These are phyloP conservation scores for Coemansia asiatica DNA, from an alignment of 192 early-diverging fungal genomes.

Conservation along the genomic window DNA sequence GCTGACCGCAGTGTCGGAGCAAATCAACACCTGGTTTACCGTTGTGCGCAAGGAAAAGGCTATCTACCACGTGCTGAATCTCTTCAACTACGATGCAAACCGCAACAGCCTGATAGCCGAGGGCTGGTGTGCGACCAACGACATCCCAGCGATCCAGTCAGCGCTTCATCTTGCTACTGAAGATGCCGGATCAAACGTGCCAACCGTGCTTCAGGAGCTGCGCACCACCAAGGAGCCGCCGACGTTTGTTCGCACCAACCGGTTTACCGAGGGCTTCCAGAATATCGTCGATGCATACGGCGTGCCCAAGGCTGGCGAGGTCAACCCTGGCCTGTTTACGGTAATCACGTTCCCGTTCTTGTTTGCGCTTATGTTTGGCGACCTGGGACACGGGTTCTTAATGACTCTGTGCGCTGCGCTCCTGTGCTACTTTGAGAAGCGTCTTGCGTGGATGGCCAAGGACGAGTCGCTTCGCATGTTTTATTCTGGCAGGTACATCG, in stretches of 20 bases:
- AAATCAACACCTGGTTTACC: slow-evolving; percentile 83
- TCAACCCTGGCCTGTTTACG: slow-evolving; percentile 98
- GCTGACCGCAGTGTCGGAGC: slow-evolving; percentile 81
- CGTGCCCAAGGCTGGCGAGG: slow-evolving; percentile 92
- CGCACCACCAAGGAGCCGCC: slow-evolving; percentile 86
- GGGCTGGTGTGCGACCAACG: slow-evolving; percentile 94
- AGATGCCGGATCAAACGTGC: slow-evolving; percentile 82
- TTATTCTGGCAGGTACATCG: slow-evolving; percentile 95
- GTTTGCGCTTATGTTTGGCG: slow-evolving; percentile 99
- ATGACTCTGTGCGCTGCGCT: slow-evolving; percentile 75
- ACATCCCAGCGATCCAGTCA: slow-evolving; percentile 78
- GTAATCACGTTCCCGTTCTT: slow-evolving; percentile 98
- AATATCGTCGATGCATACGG: slow-evolving; percentile 97
- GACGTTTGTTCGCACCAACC: slow-evolving; percentile 94
- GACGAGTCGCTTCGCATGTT: slow-evolving; percentile 83
- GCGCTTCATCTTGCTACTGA: slow-evolving; percentile 85
- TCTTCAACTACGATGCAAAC: slow-evolving; percentile 91
- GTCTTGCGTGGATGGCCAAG: slow-evolving; percentile 68
- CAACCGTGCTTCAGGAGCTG: slow-evolving; percentile 85
- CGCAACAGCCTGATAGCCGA: slow-evolving; percentile 95
- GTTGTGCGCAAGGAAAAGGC: slow-evolving; percentile 98
- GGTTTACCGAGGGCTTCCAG: slow-evolving; percentile 96
- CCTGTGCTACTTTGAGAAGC: slow-evolving; percentile 79
- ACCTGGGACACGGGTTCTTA: slow-evolving; percentile 93
- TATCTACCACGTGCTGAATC: slow-evolving; percentile 94